Evolutionary conservation across 2,329 filamentous ascomycete genomes (phyloP).

Genomic region (Botrytis fragariae): DNA sequence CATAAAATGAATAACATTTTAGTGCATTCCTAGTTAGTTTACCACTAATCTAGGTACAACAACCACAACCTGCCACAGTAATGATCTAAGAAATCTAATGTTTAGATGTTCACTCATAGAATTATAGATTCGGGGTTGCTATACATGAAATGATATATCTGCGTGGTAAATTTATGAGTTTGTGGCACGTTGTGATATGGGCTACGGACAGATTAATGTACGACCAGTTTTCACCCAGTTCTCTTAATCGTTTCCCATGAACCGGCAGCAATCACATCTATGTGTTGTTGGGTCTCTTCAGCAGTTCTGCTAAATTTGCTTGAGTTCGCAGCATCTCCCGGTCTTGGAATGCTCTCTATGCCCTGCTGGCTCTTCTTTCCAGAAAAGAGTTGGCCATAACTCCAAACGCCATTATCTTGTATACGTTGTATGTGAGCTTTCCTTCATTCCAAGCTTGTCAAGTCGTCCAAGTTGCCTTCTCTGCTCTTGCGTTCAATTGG

Average conservation of each 20-base stretch:
- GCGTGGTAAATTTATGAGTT: background rate
- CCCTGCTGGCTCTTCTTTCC: background rate
- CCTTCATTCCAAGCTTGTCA: constrained; percentile 52
- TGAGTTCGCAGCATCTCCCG: background rate
- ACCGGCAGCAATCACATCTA: background rate
- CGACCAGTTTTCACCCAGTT: background rate
- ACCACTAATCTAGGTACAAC: background rate
- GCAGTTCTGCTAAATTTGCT: background rate
- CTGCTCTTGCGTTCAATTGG: constrained; percentile 44
- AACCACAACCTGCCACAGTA: background rate
- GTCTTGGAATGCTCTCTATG: background rate
- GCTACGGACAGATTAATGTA: background rate
- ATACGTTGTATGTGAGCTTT: background rate
- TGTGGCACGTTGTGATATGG: background rate
- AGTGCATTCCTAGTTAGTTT: background rate
- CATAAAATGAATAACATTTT: background rate
- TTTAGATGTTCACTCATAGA: background rate
- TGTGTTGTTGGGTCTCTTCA: background rate
- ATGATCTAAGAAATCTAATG: background rate
- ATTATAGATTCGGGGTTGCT: background rate
- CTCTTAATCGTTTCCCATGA: background rate
- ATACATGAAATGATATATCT: background rate
- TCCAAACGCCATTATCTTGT: constrained; percentile 30
- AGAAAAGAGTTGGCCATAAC: constrained; percentile 22
- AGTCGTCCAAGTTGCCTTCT: constrained; percentile 58